A percentile compares a stretch with the other conserved stretches of the same genome.
These are phyloP conservation scores for Solanum arcanum DNA, from an alignment of 257 asterid genomes.

Conservation along the genomic window DNA sequence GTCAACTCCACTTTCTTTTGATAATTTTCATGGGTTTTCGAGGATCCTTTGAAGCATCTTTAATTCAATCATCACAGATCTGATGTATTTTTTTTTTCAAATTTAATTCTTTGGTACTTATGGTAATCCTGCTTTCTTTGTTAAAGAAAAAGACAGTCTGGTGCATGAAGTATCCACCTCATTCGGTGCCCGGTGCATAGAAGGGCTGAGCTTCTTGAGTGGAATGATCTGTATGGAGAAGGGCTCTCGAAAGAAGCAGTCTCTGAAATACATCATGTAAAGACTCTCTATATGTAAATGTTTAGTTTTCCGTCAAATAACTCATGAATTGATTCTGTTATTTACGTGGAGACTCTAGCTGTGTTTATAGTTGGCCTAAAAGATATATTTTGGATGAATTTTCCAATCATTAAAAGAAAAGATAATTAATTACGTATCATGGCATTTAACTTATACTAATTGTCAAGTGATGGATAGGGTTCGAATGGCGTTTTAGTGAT, in stretches of 20 bases:
- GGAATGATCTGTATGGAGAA: no score
- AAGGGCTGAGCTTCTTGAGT: no score
- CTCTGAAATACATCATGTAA: no score
- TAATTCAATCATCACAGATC: not conserved
- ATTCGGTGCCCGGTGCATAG: no score
- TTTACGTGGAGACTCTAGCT: not conserved
- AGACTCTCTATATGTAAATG: no score
- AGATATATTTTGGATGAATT: not conserved
- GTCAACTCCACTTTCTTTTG: not conserved
- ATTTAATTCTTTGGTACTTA: not conserved
- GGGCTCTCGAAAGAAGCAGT: no score
- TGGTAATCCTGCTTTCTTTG: not conserved
- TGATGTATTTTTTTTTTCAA: not conserved
- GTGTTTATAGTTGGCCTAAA: not conserved
- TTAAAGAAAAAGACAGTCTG: not conserved
- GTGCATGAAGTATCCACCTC: not conserved
- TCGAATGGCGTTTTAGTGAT: not conserved
- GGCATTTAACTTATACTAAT: not conserved
- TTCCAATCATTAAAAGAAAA: not conserved
- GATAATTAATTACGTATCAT: not conserved
- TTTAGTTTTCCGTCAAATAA: not conserved
- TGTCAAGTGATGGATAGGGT: not conserved
- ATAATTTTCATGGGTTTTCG: not conserved
- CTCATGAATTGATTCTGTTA: not conserved
- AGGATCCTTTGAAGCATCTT: not conserved